phyloP scores from a whole-genome alignment of 176 grass and related monocot species.

The Raddia distichophylla region DNA sequence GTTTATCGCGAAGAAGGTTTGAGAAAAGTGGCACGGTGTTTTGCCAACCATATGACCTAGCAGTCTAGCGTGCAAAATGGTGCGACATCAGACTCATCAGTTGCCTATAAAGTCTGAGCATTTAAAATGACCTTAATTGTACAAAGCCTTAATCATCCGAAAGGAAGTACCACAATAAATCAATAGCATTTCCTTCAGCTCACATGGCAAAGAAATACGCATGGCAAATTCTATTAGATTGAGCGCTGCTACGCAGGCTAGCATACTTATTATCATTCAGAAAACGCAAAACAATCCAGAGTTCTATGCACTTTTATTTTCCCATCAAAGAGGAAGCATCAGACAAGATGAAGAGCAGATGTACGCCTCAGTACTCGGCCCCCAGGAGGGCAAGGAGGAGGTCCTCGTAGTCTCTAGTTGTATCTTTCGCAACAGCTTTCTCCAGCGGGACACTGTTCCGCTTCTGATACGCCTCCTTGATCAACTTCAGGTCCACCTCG shows the following conservation, averaged over 20 bases:
- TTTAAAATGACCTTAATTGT: neutral
- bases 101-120: too few species aligned
- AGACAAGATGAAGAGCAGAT: neutral
- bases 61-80: too few species aligned
- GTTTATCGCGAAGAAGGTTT: too few species aligned
- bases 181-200: neutral
- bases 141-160: neutral
- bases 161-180: neutral
- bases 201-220: neutral
- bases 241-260: conserved; percentile 28
- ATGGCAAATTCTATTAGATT: neutral
- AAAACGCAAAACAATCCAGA: conserved; percentile 19
- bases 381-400: conserved; percentile 78
- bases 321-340: conserved; percentile 15
- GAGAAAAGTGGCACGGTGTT: too few species aligned
- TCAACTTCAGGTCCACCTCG: conserved; percentile 76
- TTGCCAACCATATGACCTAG: too few species aligned
- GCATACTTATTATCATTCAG: conserved; percentile 27
- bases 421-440: conserved; percentile 67
- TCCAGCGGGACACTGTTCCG: conserved; percentile 82
- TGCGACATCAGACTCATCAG: too few species aligned
- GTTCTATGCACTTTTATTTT: conserved; percentile 20
- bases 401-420: conserved; percentile 71
- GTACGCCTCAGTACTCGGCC: conserved; percentile 43
- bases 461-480: conserved; percentile 79